These are phyloP conservation scores for Gossypium davidsonii DNA, from an alignment of 441 rosid species.

Conservation along the genomic window DNA sequence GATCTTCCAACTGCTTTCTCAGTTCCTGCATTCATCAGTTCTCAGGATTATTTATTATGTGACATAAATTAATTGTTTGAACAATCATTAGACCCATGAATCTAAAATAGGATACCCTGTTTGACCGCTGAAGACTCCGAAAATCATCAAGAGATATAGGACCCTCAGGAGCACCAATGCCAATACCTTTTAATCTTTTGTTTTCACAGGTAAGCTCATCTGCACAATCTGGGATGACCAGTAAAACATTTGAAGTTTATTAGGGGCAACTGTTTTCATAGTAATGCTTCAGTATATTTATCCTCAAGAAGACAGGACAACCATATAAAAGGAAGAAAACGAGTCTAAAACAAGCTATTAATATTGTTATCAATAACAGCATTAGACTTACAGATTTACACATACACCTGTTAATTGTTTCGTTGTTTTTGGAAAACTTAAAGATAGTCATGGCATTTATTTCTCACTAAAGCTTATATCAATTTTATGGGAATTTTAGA, in stretches of 20 bases:
- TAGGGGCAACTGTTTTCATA: background rate
- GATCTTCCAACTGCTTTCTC: slow-evolving; percentile 85
- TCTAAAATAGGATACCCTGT: slow-evolving; percentile 43
- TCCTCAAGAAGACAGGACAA: background rate
- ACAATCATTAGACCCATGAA: slow-evolving; percentile 15
- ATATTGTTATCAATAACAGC: background rate
- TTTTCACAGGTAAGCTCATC: slow-evolving; percentile 55
- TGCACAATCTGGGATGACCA: slow-evolving; percentile 23
- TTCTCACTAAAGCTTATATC: background rate
- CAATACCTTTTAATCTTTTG: slow-evolving; percentile 81
- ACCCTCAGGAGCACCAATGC: slow-evolving; percentile 90
- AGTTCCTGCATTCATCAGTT: slow-evolving; percentile 51
- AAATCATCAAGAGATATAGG: slow-evolving; percentile 96
- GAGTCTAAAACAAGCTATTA: background rate
- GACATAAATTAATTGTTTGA: background rate
- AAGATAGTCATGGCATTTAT: background rate
- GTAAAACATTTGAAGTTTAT: background rate
- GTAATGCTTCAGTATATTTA: background rate
- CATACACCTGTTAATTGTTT: background rate
- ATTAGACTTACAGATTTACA: background rate
- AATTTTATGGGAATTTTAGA: background rate
- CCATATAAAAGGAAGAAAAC: background rate
- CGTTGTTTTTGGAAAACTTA: background rate
- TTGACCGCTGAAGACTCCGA: slow-evolving; percentile 89
- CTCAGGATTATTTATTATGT: background rate